Evolutionary conservation across 106 monocot genomes (phyloP).

Genomic region (Acanthochlamys bracteata): DNA sequence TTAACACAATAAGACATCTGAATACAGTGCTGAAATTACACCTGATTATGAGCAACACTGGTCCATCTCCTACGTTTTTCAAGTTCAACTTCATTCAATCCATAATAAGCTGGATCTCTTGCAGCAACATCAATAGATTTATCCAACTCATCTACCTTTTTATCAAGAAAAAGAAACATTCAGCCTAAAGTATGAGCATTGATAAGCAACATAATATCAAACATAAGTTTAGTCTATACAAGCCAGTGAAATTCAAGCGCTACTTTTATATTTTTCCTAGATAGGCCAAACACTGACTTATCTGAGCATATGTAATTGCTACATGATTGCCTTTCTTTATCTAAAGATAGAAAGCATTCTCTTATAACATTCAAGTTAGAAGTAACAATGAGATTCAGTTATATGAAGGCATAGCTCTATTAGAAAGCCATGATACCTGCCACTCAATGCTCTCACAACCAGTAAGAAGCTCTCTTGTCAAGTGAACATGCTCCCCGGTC

Average conservation of each 20-base stretch:
- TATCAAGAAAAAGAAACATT: slow-evolving; percentile 19
- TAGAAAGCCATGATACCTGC: slow-evolving; percentile 29
- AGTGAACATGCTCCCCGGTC: slow-evolving; percentile 30
- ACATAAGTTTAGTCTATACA: not conserved
- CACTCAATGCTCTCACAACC: slow-evolving; percentile 54
- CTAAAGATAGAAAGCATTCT: not conserved
- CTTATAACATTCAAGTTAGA: not conserved
- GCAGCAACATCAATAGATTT: slow-evolving; percentile 82
- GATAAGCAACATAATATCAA: not conserved
- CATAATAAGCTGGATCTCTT: slow-evolving; percentile 81
- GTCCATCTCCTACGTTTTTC: slow-evolving; percentile 77
- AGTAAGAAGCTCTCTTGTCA: slow-evolving; percentile 38
- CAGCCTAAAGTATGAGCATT: not conserved
- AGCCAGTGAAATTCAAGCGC: not conserved
- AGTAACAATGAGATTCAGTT: not conserved
- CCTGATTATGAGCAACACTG: slow-evolving; percentile 58
- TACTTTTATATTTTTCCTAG: no score
- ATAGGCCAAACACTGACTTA: no score
- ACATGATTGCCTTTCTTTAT: not conserved
- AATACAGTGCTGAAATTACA: no score
- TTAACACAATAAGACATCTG: not conserved
- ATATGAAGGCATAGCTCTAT: not conserved
- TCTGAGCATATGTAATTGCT: no score
- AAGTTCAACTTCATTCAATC: slow-evolving; percentile 75
- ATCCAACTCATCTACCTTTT: slow-evolving; percentile 80